Conservation (phyloP, 2,329 filamentous ascomycete species). For the Clarireedia monteithiana region DNA sequence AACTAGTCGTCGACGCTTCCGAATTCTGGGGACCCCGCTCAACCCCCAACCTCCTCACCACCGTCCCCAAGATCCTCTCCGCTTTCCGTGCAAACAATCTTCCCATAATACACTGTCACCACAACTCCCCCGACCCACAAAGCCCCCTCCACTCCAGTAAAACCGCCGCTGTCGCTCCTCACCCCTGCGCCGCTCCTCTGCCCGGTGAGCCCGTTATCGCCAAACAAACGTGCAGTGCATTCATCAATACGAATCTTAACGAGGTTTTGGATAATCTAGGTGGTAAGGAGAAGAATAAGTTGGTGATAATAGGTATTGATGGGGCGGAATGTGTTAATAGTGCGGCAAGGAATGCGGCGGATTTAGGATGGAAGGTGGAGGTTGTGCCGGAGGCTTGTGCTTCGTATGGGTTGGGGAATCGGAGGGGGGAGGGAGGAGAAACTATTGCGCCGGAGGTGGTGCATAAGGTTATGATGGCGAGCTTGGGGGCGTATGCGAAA, state of each 20-base stretch:
- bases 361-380: constrained; percentile 18
- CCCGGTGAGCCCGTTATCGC: constrained; percentile 13
- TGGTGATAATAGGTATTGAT: constrained; percentile 21
- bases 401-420: constrained; percentile 7
- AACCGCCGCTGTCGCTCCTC: constrained; percentile 12
- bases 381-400: constrained; percentile 22
- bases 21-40: constrained; percentile 19
- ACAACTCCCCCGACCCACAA: constrained; percentile 12
- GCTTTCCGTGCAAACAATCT: constrained; percentile 14
- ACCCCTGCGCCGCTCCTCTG: constrained; percentile 13
- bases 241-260: constrained; percentile 9
- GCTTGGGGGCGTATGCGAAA: not conserved
- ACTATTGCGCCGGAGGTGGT: not conserved
- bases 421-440: not conserved
- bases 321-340: constrained; percentile 19
- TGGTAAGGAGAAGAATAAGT: constrained; percentile 9
- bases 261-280: not conserved
- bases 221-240: constrained; percentile 18
- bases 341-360: constrained; percentile 16
- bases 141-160: constrained; percentile 12
- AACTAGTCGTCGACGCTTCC: constrained; percentile 13
- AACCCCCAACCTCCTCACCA: constrained; percentile 16
- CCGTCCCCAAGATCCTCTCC: constrained; percentile 12
- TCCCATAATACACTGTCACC: constrained; percentile 18
- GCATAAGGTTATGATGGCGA: not conserved